phyloP scores from a whole-genome alignment of 2,329 filamentous ascomycete genomes.

The Zymoseptoria crescenta region DNA sequence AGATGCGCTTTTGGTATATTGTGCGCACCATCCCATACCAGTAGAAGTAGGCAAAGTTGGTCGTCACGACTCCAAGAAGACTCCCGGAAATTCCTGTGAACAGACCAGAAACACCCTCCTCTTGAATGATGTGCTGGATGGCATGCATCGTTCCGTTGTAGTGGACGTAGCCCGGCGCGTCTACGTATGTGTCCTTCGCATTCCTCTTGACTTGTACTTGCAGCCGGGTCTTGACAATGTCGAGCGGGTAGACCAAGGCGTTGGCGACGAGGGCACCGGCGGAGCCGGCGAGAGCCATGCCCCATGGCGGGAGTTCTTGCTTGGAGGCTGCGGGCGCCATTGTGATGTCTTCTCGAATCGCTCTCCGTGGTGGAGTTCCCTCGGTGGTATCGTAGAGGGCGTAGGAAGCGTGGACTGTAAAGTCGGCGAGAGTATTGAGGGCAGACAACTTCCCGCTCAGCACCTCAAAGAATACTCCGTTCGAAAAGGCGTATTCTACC shows the following conservation, averaged over 20 bases:
- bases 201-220: slow-evolving; percentile 80
- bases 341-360: slow-evolving; percentile 1
- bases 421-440: neutral
- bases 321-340: slow-evolving; percentile 31
- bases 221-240: slow-evolving; percentile 93
- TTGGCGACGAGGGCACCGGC: slow-evolving; percentile 92
- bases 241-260: slow-evolving; percentile 88
- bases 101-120: slow-evolving; percentile 72
- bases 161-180: slow-evolving; percentile 53
- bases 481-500: neutral
- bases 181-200: slow-evolving; percentile 29
- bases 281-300: slow-evolving; percentile 82
- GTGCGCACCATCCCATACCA: slow-evolving; percentile 89
- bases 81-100: slow-evolving; percentile 85
- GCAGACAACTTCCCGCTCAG: neutral
- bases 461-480: neutral
- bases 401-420: neutral
- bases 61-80: slow-evolving; percentile 85
- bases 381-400: neutral
- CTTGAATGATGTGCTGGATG: slow-evolving; percentile 70
- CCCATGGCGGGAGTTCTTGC: slow-evolving; percentile 74
- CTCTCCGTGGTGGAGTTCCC: neutral
- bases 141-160: slow-evolving; percentile 87
- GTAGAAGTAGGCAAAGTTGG: slow-evolving; percentile 99
- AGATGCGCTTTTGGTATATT: slow-evolving; percentile 57